Conservation (phyloP, 768 basidiomycete species). For the Lactarius evosmus region DNA sequence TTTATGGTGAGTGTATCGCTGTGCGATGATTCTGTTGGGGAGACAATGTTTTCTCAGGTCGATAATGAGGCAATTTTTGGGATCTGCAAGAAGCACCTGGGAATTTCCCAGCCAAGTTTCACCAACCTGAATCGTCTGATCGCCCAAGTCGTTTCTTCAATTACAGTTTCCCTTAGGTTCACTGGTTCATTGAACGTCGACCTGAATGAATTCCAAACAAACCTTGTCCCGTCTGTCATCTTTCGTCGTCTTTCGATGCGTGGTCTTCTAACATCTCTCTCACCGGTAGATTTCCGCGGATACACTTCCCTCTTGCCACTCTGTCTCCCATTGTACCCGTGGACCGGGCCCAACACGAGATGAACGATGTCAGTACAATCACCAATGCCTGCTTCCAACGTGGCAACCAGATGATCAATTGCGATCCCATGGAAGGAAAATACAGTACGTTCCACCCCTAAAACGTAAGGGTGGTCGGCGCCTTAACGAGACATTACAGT, state of each 20-base stretch:
- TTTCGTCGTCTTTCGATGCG: constrained; percentile 23
- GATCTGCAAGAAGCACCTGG: constrained; percentile 55
- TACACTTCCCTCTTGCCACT: constrained; percentile 65
- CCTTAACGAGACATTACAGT: constrained; percentile 33
- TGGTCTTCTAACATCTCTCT: neutral
- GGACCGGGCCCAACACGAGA: constrained; percentile 61
- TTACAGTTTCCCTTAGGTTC: constrained; percentile 51
- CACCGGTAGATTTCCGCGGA: constrained; percentile 48
- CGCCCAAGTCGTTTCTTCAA: constrained; percentile 54
- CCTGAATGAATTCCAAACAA: constrained; percentile 68
- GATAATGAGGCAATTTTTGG: constrained; percentile 69
- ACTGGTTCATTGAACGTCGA: constrained; percentile 65
- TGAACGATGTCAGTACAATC: constrained; percentile 66
- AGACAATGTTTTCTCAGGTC: constrained; percentile 27
- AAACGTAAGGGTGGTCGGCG: neutral
- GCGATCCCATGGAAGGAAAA: constrained; percentile 75
- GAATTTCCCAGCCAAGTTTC: constrained; percentile 54
- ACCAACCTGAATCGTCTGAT: constrained; percentile 64
- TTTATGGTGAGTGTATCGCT: constrained; percentile 71
- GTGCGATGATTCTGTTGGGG: neutral
- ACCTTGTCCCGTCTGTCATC: constrained; percentile 49
- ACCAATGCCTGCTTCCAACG: constrained; percentile 72
- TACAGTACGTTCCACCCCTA: constrained; percentile 49
- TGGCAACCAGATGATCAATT: constrained; percentile 77
- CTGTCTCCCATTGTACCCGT: constrained; percentile 62